Evolutionary conservation across 345 rosid genomes (phyloP).

Genomic region (Linum tenue): DNA sequence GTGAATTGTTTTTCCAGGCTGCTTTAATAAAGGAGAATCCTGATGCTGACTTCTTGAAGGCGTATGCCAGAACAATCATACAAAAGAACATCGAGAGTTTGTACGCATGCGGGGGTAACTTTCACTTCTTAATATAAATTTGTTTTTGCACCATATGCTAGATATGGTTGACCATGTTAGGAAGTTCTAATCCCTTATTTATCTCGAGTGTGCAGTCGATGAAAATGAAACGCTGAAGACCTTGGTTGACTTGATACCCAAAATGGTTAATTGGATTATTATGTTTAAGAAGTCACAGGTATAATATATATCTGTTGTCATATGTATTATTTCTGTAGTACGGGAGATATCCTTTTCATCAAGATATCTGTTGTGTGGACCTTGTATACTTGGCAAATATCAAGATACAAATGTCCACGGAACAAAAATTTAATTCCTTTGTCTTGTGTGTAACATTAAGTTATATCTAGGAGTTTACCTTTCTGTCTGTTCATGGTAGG

Average conservation of each 20-base stretch:
- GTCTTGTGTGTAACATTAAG: too few species aligned
- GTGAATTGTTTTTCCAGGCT: constrained; percentile 40
- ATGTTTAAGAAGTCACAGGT: constrained; percentile 67
- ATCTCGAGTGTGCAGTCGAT: constrained; percentile 42
- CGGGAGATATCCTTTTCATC: background rate
- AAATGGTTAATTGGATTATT: constrained; percentile 60
- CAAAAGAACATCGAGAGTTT: constrained; percentile 73
- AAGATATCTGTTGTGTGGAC: background rate
- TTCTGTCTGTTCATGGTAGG: constrained; percentile 29
- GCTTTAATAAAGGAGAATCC: constrained; percentile 63
- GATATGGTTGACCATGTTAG: constrained; percentile 5
- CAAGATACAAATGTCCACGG: background rate
- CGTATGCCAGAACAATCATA: constrained; percentile 52
- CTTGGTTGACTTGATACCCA: constrained; percentile 65
- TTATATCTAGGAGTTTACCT: background rate
- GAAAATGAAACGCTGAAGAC: constrained; percentile 62
- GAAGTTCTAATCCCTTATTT: constrained; percentile 17
- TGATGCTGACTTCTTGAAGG: constrained; percentile 51
- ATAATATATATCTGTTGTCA: background rate
- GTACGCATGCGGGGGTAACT: constrained; percentile 84
- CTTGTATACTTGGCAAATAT: background rate
- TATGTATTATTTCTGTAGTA: background rate
- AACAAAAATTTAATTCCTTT: too few species aligned
- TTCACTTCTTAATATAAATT: background rate
- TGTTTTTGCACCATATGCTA: background rate